These are phyloP conservation scores for Byssochlamys sp. DNA, from an alignment of 2,329 filamentous ascomycete species.

Conservation along the genomic window DNA sequence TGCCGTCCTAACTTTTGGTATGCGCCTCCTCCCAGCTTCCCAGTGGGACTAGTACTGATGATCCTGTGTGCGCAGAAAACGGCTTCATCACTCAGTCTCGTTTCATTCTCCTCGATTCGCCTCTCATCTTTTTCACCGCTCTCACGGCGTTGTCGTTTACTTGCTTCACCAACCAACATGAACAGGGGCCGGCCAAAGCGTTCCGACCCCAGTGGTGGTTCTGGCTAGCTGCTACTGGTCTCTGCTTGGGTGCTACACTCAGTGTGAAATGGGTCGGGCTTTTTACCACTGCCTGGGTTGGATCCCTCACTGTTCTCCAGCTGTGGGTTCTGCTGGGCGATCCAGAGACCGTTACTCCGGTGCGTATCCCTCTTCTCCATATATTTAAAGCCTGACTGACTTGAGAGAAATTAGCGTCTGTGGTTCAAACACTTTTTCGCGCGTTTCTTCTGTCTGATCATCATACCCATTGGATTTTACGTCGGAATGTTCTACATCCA, in stretches of 20 bases:
- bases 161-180: slow-evolving; percentile 93
- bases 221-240: slow-evolving; percentile 78
- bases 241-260: slow-evolving; percentile 77
- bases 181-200: slow-evolving; percentile 77
- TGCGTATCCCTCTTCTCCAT: slow-evolving; percentile 30
- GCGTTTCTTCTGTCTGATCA: slow-evolving; percentile 78
- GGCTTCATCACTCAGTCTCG: slow-evolving; percentile 90
- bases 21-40: slow-evolving; percentile 8
- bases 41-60: slow-evolving; percentile 8
- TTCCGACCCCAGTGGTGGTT: slow-evolving; percentile 95
- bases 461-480: slow-evolving; percentile 84
- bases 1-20: slow-evolving; percentile 81
- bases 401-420: slow-evolving; percentile 44
- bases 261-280: slow-evolving; percentile 99
- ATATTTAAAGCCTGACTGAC: slow-evolving; percentile 13
- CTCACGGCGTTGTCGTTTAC: slow-evolving; percentile 83
- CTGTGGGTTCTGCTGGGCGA: slow-evolving; percentile 93
- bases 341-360: slow-evolving; percentile 69
- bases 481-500: slow-evolving; percentile 96
- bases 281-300: slow-evolving; percentile 98
- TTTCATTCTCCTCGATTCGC: slow-evolving; percentile 89
- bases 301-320: slow-evolving; percentile 77
- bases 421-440: slow-evolving; percentile 94
- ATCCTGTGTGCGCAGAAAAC: slow-evolving; percentile 56
- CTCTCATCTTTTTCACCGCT: slow-evolving; percentile 84